phyloP scores from a whole-genome alignment of 2,329 filamentous ascomycete genomes.

The Triangularia setosa region DNA sequence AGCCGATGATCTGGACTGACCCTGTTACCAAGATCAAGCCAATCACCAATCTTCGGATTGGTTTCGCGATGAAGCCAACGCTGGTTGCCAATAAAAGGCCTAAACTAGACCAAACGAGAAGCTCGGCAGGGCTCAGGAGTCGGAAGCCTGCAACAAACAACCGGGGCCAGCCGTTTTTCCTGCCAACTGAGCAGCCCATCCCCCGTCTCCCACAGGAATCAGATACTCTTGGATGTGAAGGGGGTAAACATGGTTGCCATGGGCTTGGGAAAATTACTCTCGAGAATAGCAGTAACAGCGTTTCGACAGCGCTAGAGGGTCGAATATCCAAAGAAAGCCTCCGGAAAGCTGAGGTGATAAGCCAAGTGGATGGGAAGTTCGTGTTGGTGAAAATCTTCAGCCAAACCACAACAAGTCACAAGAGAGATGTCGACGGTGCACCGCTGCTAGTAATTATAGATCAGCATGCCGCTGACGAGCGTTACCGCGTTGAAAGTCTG shows the following conservation, averaged over 20 bases:
- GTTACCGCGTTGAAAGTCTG: constrained; percentile 72
- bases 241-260: constrained; percentile 8
- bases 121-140: background rate
- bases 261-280: constrained; percentile 11
- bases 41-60: constrained; percentile 54
- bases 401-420: constrained; percentile 8
- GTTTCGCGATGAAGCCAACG: constrained; percentile 36
- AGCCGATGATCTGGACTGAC: constrained; percentile 55
- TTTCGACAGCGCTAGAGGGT: constrained; percentile 31
- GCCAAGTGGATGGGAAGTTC: constrained; percentile 88
- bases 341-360: constrained; percentile 59
- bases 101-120: constrained; percentile 31
- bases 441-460: constrained; percentile 70
- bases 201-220: constrained; percentile 38
- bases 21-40: constrained; percentile 52
- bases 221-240: constrained; percentile 26
- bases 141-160: constrained; percentile 26
- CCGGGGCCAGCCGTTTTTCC: constrained; percentile 39
- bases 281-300: constrained; percentile 19
- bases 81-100: constrained; percentile 43
- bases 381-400: constrained; percentile 62
- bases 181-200: constrained; percentile 45
- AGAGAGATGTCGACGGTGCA: constrained; percentile 5
- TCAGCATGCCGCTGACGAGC: constrained; percentile 92
- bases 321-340: constrained; percentile 62